Evolutionary conservation across 257 asterid species (phyloP).

Genomic region (Petunia secreta): DNA sequence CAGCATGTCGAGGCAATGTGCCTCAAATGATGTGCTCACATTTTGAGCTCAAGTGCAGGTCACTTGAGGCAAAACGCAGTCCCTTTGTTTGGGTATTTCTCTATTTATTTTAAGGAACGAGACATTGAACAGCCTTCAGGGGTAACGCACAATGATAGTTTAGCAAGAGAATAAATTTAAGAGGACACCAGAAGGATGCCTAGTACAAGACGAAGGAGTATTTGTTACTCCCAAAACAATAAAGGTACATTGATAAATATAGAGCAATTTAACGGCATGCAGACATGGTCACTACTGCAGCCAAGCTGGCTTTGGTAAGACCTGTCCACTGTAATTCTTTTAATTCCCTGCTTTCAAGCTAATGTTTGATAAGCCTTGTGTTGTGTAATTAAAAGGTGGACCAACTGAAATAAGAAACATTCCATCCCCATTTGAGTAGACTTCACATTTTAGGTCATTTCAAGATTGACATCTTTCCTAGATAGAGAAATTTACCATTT

Average conservation of each 20-base stretch:
- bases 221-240: background rate
- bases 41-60: background rate
- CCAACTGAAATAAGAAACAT: background rate
- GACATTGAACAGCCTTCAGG: background rate
- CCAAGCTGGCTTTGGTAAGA: background rate
- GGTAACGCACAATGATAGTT: background rate
- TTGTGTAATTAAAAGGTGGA: background rate
- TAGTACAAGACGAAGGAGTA: constrained; percentile 15
- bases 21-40: background rate
- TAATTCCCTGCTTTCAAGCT: background rate
- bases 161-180: constrained; percentile 1
- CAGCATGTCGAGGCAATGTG: background rate
- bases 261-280: background rate
- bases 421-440: background rate
- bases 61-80: background rate
- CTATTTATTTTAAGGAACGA: constrained; percentile 3
- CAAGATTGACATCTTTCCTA: background rate
- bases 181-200: background rate
- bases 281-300: background rate
- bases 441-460: background rate
- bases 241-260: background rate
- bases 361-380: background rate
- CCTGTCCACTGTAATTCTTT: background rate
- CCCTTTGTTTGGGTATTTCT: background rate
- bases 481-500: background rate